phyloP scores from a whole-genome alignment of 2,329 filamentous ascomycete genomes.

The Dactylella cylindrospora region DNA sequence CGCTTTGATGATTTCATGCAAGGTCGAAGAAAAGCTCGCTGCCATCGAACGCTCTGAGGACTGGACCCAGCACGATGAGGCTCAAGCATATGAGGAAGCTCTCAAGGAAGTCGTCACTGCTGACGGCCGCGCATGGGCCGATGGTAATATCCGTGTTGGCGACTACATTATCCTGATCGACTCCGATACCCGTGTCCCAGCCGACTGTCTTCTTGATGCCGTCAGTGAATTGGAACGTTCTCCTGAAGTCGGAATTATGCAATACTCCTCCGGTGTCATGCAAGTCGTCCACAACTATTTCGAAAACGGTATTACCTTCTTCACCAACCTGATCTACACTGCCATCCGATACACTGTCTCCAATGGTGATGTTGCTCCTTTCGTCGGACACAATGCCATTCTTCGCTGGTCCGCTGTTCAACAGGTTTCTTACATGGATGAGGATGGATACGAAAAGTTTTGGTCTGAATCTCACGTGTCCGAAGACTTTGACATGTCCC shows the following conservation, averaged over 20 bases:
- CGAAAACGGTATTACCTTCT: constrained; percentile 70
- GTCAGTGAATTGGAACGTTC: constrained; percentile 80
- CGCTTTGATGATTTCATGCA: constrained; percentile 67
- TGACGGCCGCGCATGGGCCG: constrained; percentile 73
- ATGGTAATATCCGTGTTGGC: constrained; percentile 81
- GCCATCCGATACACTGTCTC: constrained; percentile 76
- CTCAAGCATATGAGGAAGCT: constrained; percentile 65
- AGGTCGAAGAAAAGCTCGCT: constrained; percentile 69
- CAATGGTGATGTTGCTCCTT: constrained; percentile 74
- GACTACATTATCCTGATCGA: constrained; percentile 80
- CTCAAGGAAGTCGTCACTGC: constrained; percentile 68
- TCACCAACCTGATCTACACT: constrained; percentile 73
- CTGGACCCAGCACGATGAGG: constrained; percentile 71
- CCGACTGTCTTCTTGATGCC: constrained; percentile 75
- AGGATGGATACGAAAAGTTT: constrained; percentile 74
- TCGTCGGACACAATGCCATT: constrained; percentile 78
- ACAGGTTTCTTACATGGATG: constrained; percentile 69
- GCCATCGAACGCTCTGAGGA: constrained; percentile 60
- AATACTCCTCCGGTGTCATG: constrained; percentile 77
- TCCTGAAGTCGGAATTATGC: constrained; percentile 75
- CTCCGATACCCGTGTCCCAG: constrained; percentile 75
- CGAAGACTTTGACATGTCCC: constrained; percentile 80
- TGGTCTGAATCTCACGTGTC: constrained; percentile 80
- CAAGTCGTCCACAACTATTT: constrained; percentile 74
- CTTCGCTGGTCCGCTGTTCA: constrained; percentile 75